Evolutionary conservation across 2,329 filamentous ascomycete genomes (phyloP), one percentile per base, ranked within the genome.

Genomic region (Thielaviopsis ethacetica): DNA sequence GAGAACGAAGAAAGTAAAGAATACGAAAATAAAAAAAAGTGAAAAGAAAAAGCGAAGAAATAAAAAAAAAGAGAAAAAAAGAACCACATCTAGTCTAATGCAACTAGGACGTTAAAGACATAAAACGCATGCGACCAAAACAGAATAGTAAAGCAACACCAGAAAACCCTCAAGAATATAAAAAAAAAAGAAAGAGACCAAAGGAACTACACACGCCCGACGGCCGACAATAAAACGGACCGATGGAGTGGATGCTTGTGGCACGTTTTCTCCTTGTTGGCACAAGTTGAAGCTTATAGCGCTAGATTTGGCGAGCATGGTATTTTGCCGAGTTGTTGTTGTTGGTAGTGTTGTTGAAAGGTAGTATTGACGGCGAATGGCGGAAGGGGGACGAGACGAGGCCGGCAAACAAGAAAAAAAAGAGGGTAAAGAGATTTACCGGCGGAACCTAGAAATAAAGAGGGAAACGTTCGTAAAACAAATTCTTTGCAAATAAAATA

Each of bases 371-470:
- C 44, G 44, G 44, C 17, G 3, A 49, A 54, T 41, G 38, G 9
- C 24, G 15, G 22, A 26, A 50, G 27, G 47, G 51, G 49, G 38
- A 24, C 22, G 38, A 38, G 34, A 41, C 34, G 41, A 53, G 51
- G 38, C 21, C 50, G 50, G 41, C 22, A 15, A 9, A 47, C 38
- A 41, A 26, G 47, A 30, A 26, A 26, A 34, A 19, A 56, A 30
- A 58, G 21, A 58, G 27, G 27, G 49, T 27, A 34, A 57, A 63
- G 62, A n/a, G 66, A 68, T 68, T 83, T 90, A 95, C 86, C 89
- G 88, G 76, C 90, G 87, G 85, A 95, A 95, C 85, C 89, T 95
- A 87, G 78, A 77, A 76, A 75, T 75, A 77, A 79, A 76, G 75
- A 76, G 77, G 79, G 80, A 64, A 56, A 65, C 62, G 79, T 84